Base-by-base conservation (phyloP, 257 asterid genomes). In the Parsonsia alboflavescens region DNA sequence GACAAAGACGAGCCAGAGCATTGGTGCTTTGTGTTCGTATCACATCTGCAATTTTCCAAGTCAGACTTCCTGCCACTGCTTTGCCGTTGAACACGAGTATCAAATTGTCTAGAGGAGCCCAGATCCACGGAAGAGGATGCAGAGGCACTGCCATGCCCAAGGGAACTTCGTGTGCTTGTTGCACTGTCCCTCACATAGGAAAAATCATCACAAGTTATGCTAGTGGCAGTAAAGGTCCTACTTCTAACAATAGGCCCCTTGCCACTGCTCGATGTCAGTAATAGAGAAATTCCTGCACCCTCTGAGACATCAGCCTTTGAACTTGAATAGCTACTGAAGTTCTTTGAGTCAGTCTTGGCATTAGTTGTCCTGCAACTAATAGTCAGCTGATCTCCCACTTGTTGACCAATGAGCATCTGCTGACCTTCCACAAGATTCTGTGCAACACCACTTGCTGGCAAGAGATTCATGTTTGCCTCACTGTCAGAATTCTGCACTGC, bases 71-170 rank as follows among this genome's bases (percentile, higher is more conserved):
- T 80, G 76, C 95, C 89, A 86, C 95, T 89, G 73, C 77, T 44
- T 82, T 88, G 97, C 78, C 91, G 85, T 70, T 82, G 96, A 68
- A 82, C 52, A 17, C 88, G 87, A 30, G 80, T 45, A 79, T 91
- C 97, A 16, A 72, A 67, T 72, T 85, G 93, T 70, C 82, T 89
- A 54, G 83, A 80, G 53, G 91, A 85, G 36, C 93, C 93, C 78
- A 92, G 80, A 84, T 95, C 99, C 78, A 85, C 73, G 71, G 98
- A 95, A 70, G 99, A 92, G 52, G 97, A 90, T 9, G 89, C 82
- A 9, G 97, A 92, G 65, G 86, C 86, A 83, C 88, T 88, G 57
- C 91, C 90, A 73, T 85, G 86, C 72, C 91, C 93, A 71, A 85
- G 74, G 72, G 98, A 90, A 87, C 97, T 93, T 84, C 93, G 85